Evolutionary conservation across 2,329 filamentous ascomycete genomes (phyloP), one percentile per base, ranked within the genome.

Genomic region (Colletotrichum tamarilloi): DNA sequence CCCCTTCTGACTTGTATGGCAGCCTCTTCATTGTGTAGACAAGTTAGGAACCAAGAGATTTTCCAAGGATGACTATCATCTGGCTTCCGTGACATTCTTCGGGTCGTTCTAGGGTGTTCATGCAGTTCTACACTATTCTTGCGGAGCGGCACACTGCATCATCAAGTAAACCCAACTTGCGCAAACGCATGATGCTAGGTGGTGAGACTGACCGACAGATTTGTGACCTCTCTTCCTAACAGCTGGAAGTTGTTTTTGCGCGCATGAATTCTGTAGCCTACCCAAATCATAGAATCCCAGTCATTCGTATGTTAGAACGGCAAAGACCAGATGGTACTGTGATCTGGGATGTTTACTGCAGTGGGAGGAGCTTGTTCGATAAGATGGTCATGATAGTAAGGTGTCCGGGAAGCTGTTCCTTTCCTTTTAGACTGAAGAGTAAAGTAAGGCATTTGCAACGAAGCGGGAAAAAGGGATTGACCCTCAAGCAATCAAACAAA

Each of bases 21-120:
- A 0, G 9, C 8, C n/a, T 22, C 0, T 49, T 4, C 19, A n/a
- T 9, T 22, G 3, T 49, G 16, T 8, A 42, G 0, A 32, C 14
- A 42, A 22, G 19, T n/a, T 4, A 22, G 19, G 19, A n/a, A 49
- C 8, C 9, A 0, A 22, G 8, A 22, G 19, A 22, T 8, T 2
- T 11, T 22, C 19, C 19, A 11, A 32, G 30, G 30, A 32, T 32
- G 30, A 32, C 2, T 6, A 14, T 42, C 14, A 6, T 16, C 38
- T 42, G 8, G 38, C 14, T 0, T 42, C 38, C 0, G 5, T 16
- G 5, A 42, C 2, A 1, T 16, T 16, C 38, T 42, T 42, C 4
- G 30, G 30, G 30, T 3, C 5, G 12, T 6, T 16, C 4, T 9
- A 49, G 19, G 7, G 42, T n/a, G 42, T 8, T 49, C 42, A 11